phyloP scores from a whole-genome alignment of 2,329 filamentous ascomycete genomes.

The Penicillium sp. region DNA sequence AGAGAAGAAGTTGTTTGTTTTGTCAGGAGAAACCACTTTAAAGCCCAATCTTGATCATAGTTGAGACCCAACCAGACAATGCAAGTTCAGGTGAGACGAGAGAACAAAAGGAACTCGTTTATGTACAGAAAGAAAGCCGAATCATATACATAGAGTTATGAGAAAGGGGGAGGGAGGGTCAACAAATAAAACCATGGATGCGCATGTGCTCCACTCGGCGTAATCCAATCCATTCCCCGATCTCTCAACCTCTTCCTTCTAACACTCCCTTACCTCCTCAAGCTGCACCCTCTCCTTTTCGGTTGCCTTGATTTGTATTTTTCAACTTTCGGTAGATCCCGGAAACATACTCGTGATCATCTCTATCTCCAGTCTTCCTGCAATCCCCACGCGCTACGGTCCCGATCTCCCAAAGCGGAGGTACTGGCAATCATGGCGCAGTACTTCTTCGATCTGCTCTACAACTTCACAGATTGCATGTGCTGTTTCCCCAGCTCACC shows the following conservation, averaged over 20 bases:
- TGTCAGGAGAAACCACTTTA: conserved; percentile 1
- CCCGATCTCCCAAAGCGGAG: background rate
- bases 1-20: conserved; percentile 1
- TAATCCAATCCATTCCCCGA: conserved; percentile 13
- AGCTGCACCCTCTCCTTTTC: background rate
- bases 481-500: conserved; percentile 95
- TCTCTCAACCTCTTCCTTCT: conserved; percentile 2
- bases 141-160: background rate
- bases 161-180: conserved; percentile 16
- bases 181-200: conserved; percentile 21
- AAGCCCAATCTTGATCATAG: background rate
- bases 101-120: background rate
- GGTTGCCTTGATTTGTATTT: background rate
- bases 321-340: background rate
- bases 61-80: background rate
- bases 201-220: conserved; percentile 16
- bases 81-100: background rate
- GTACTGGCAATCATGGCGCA: conserved; percentile 63
- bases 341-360: background rate
- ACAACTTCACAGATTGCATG: conserved; percentile 91
- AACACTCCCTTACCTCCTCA: background rate
- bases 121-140: background rate
- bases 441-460: conserved; percentile 83
- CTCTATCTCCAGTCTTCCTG: background rate
- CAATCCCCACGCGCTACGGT: background rate